Evolutionary conservation across 202 grass and related monocot genomes (phyloP).

Genomic region (Schoenoplectus tabernaemontani): DNA sequence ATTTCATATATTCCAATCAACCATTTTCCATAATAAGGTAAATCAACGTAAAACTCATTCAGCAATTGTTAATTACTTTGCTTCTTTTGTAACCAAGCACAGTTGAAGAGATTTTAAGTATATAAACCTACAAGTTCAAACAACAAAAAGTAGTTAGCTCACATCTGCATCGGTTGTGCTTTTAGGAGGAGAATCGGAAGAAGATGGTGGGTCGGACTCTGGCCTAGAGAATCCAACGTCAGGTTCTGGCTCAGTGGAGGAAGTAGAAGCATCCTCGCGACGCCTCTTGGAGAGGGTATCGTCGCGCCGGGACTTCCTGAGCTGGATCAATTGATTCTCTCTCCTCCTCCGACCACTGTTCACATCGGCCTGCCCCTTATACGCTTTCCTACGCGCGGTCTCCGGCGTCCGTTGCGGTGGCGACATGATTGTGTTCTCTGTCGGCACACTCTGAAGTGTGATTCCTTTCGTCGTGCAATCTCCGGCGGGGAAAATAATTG

Average conservation of each 20-base stretch:
- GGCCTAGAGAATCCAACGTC: neutral
- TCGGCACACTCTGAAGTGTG: too few relatives aligned
- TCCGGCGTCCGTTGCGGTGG: constrained; percentile 28
- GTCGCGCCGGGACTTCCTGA: constrained; percentile 54
- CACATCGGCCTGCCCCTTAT: constrained; percentile 46
- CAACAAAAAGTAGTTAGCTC: neutral
- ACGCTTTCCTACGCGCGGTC: constrained; percentile 36
- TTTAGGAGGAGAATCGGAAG: neutral
- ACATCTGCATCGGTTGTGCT: constrained; percentile 38
- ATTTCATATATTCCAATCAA: neutral
- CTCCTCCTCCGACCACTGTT: constrained; percentile 44
- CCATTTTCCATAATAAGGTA: neutral
- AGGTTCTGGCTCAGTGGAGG: neutral
- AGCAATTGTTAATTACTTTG: neutral
- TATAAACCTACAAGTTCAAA: neutral
- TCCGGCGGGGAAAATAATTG: too few relatives aligned
- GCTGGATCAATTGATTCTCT: constrained; percentile 46
- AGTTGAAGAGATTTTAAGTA: neutral
- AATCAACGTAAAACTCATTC: neutral
- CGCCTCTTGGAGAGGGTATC: constrained; percentile 62
- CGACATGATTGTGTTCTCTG: too few relatives aligned
- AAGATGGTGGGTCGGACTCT: neutral
- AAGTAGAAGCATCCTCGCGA: neutral
- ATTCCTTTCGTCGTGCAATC: too few relatives aligned
- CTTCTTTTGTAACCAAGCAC: neutral